A percentile compares a stretch with the other conserved stretches of the same genome.
phyloP scores from a whole-genome alignment of 352 stramenopile genomes.

The Globisporangium carolinianum region DNA sequence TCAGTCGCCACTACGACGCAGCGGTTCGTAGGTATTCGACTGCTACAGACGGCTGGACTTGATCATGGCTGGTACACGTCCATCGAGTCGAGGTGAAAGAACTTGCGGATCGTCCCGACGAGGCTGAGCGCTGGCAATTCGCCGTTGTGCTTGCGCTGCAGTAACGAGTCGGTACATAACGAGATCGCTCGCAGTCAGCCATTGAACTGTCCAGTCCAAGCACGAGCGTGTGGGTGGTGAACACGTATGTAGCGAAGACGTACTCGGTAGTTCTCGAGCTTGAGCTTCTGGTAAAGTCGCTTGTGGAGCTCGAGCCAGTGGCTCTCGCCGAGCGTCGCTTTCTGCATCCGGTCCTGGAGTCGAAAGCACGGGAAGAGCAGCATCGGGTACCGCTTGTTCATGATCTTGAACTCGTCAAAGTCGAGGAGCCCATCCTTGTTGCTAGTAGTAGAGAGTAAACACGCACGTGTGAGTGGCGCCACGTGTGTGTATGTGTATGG shows the following conservation, averaged over 20 bases:
- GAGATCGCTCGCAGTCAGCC: too few relatives aligned
- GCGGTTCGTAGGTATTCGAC: too few relatives aligned
- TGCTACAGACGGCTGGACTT: too few relatives aligned
- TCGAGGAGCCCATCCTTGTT: constrained; percentile 91
- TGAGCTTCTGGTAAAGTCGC: constrained; percentile 64
- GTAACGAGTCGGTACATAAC: too few relatives aligned
- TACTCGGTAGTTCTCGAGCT: constrained; percentile 63
- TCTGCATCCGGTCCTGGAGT: constrained; percentile 90
- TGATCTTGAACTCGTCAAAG: constrained; percentile 88
- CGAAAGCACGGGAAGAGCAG: constrained; percentile 91
- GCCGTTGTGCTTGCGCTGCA: constrained; percentile 66
- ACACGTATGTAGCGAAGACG: too few relatives aligned
- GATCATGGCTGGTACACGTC: constrained; percentile 58
- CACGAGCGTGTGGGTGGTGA: too few relatives aligned
- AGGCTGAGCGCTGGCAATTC: constrained; percentile 42
- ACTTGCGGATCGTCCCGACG: constrained; percentile 57
- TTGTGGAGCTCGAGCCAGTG: constrained; percentile 80
- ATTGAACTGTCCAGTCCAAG: neutral
- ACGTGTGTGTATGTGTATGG: too few relatives aligned
- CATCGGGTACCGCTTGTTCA: constrained; percentile 91
- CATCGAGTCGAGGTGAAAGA: constrained; percentile 49
- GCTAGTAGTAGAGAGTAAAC: constrained; percentile 10
- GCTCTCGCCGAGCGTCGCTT: constrained; percentile 71
- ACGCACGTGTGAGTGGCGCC: neutral
- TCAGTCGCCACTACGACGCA: too few relatives aligned